These are phyloP conservation scores for Wilcoxina mikolae DNA, from an alignment of 495 filamentous ascomycete species.

Conservation along the genomic window DNA sequence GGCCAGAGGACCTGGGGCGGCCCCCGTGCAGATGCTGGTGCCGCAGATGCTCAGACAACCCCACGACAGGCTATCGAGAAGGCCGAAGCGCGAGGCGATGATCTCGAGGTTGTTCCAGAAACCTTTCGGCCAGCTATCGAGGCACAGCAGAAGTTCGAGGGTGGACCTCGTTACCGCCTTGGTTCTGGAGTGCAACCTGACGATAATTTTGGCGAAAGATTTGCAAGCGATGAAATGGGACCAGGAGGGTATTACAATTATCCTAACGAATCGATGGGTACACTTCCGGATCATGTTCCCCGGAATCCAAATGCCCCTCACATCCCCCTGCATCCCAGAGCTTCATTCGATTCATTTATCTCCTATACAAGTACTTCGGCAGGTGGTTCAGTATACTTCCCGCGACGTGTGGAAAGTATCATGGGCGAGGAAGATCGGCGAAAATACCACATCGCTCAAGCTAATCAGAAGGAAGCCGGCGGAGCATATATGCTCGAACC, in stretches of 20 bases:
- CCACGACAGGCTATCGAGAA: slow-evolving; percentile 70
- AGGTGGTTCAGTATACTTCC: slow-evolving; percentile 51
- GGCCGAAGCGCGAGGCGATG: slow-evolving; percentile 66
- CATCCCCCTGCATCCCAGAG: slow-evolving; percentile 42
- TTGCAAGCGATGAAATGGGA: slow-evolving; percentile 46
- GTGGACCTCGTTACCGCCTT: slow-evolving; percentile 32
- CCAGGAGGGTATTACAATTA: slow-evolving; percentile 50
- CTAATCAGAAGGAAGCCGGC: slow-evolving; percentile 40
- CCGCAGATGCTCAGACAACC: slow-evolving; percentile 63
- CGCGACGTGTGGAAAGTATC: slow-evolving; percentile 65
- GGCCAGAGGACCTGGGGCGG: slow-evolving; percentile 95
- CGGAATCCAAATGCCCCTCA: slow-evolving; percentile 37
- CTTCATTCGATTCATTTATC: slow-evolving; percentile 57
- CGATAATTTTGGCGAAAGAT: slow-evolving; percentile 56
- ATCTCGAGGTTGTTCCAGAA: slow-evolving; percentile 81
- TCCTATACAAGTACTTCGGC: slow-evolving; percentile 42
- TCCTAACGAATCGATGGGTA: slow-evolving; percentile 45
- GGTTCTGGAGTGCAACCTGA: slow-evolving; percentile 51
- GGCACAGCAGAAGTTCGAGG: slow-evolving; percentile 34
- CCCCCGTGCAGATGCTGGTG: slow-evolving; percentile 78
- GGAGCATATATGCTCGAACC: slow-evolving; percentile 39
- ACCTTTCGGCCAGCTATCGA: slow-evolving; percentile 63
- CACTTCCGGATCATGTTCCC: slow-evolving; percentile 32
- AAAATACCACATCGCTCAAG: slow-evolving; percentile 55
- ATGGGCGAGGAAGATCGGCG: slow-evolving; percentile 63